A percentile compares a stretch with the other conserved stretches of the same genome.
Conservation (phyloP, 2,329 filamentous ascomycete species). For the Trichoderma sp. region DNA sequence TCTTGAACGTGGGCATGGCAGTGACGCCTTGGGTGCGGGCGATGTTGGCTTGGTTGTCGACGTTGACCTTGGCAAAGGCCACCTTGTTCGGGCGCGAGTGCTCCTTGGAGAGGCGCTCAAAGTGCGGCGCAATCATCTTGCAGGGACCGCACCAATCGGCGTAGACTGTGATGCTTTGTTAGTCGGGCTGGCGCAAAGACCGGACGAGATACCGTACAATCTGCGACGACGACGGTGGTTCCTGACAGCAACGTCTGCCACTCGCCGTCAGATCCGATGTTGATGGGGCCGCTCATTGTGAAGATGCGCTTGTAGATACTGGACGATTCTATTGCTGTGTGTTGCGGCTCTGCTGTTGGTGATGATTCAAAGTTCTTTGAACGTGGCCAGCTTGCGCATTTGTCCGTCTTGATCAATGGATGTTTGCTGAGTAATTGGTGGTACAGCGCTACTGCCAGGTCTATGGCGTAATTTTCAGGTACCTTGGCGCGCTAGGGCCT, state of each 20-base stretch:
- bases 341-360: neutral
- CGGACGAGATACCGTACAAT: conserved; percentile 62
- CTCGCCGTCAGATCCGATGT: conserved; percentile 65
- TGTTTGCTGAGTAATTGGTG: neutral
- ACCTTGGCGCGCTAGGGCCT: neutral
- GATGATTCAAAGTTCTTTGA: neutral
- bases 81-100: conserved; percentile 78
- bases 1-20: conserved; percentile 92
- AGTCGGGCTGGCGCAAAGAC: conserved; percentile 23
- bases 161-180: conserved; percentile 62
- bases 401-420: neutral
- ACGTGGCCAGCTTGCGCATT: conserved; percentile 10
- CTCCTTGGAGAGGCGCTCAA: conserved; percentile 77
- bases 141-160: conserved; percentile 95
- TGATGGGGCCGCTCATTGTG: conserved; percentile 48
- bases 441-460: neutral
- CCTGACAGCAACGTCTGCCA: conserved; percentile 70
- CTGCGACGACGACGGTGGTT: conserved; percentile 78
- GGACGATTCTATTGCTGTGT: neutral
- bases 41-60: conserved; percentile 77
- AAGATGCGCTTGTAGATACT: neutral
- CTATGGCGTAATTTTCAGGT: neutral
- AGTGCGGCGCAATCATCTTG: conserved; percentile 86
- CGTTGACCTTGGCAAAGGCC: conserved; percentile 89
- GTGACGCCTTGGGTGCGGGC: conserved; percentile 74